Percentiles rank a stretch among this genome's conserved stretches.
These are phyloP conservation scores for Kodamaea ohmeri DNA, from an alignment of 1,139 yeast genomes.

Conservation along the genomic window DNA sequence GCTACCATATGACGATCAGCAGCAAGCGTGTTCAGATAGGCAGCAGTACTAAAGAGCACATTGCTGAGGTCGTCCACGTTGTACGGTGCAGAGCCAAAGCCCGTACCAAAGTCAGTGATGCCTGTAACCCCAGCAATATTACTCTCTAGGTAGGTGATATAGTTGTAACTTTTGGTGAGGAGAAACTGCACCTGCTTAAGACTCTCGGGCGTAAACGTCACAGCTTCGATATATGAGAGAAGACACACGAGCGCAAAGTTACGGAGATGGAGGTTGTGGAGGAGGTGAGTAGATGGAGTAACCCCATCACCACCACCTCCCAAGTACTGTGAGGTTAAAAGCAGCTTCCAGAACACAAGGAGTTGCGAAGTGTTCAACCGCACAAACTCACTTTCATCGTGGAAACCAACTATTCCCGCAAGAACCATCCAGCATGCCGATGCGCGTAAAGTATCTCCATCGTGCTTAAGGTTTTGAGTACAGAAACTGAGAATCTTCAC, in stretches of 20 bases:
- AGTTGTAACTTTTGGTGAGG: constrained; percentile 43
- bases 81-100: constrained; percentile 31
- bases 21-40: constrained; percentile 23
- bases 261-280: constrained; percentile 40
- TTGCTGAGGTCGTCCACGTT: constrained; percentile 33
- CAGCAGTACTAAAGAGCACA: constrained; percentile 29
- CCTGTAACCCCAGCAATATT: constrained; percentile 35
- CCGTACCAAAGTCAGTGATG: constrained; percentile 31
- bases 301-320: background rate
- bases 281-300: constrained; percentile 13
- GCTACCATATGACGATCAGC: constrained; percentile 30
- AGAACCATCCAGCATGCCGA: constrained; percentile 66
- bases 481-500: constrained; percentile 47
- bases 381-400: constrained; percentile 47
- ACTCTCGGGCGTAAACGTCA: constrained; percentile 42
- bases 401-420: constrained; percentile 65
- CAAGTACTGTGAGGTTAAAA: constrained; percentile 54
- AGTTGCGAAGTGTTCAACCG: constrained; percentile 74
- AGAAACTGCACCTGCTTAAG: constrained; percentile 44
- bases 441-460: constrained; percentile 22
- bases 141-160: constrained; percentile 41
- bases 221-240: constrained; percentile 38
- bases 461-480: constrained; percentile 47
- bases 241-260: constrained; percentile 43
- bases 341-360: constrained; percentile 74